Evolutionary conservation across 2,329 filamentous ascomycete species (phyloP), one percentile per base, ranked within the genome.

Genomic region (Cladosporium sp.): DNA sequence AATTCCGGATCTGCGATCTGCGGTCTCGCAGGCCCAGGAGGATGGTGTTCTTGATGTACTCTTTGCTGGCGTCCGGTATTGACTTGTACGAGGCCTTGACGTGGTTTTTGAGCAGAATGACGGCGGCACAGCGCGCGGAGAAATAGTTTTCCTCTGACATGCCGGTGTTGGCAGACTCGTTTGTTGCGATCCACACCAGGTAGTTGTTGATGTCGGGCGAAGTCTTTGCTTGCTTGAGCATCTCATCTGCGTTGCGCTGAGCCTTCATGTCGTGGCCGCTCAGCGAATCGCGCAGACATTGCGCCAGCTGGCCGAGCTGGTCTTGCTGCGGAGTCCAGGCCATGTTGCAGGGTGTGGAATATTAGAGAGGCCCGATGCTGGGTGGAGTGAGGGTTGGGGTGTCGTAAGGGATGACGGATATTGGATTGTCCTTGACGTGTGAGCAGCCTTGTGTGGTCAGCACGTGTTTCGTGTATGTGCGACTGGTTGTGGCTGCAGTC

Each of bases 151-250:
- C 85, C 71, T 86, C 85, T 71, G 82, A 82, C 75, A 91, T 81
- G 68, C 83, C 88, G 65, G 67, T 69, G 46, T 46, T 34, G 82
- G 79, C 56, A 90, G 87, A 63, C 80, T 82, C 69, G 77, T 72
- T 86, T 92, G 67, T 91, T 92, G 79, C 96, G 68, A 99, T 86
- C 79, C 91, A 97, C 71, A 92, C 91, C 53, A 99, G 88, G 79
- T 99, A 99, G 81, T 98, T 98, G 83, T 96, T 94, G 83, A 97
- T 91, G 78, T 98, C 94, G 58, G 93, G 93, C 13, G 91, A 95
- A 61, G 84, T 82, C 77, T 92, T 96, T 67, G 94, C 95, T 81
- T 96, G 91, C 70, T 88, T 85, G 73, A 99, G 91, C 92, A 98
- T 96, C 78, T 87, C 80, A 81, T 97, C 94, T 65, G 95, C 94